Base-by-base conservation (phyloP, 148 eudicot species). In the Mesembryanthemum crystallinum region DNA sequence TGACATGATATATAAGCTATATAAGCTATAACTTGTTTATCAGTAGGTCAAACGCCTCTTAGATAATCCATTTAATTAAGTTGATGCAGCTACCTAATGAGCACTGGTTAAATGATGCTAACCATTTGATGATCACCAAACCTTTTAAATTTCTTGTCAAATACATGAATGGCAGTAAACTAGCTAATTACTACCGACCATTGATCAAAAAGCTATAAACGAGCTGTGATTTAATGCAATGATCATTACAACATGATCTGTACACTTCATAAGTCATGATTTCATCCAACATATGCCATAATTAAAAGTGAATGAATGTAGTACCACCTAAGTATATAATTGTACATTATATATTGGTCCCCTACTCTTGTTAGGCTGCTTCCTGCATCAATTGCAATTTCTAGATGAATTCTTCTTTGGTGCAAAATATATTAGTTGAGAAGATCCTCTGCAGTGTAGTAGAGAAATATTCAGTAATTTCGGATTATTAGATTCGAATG, bases 171-270 rank as follows among this genome's bases (percentile, higher is more conserved):
- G 57, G 57, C n/a, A 52, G 6, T 52, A 52, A 20, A 52, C 21
- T 8, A 45, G 15, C 51, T 45, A 2, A 45, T 23, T n/a, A 25
- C 15, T 62, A 15, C 68, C 55, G 39, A 60, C 67, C 52, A 27
- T 24, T 62, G 0, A 60, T 60, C 0, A 45, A 63, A 73, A 62
- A 24, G 33, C 18, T 39, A 51, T 32, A 65, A 64, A 52, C 72
- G 43, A 68, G 65, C 45, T 59, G 79, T 42, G 73, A 47, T 78
- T 35, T 72, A 64, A 78, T 63, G 76, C 72, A 72, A 64, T 37
- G 64, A 78, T 78, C 23, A 78, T 78, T 78, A 29, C 76, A 64
- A 62, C 51, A 12, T 77, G 64, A 61, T 61, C 61, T 77, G 64
- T 71, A 63, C 65, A 71, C 29, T 72, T 65, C 28, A 35, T 27